phyloP scores from a whole-genome alignment of 129 eudicot species.

The Scalesia atractyloides region DNA sequence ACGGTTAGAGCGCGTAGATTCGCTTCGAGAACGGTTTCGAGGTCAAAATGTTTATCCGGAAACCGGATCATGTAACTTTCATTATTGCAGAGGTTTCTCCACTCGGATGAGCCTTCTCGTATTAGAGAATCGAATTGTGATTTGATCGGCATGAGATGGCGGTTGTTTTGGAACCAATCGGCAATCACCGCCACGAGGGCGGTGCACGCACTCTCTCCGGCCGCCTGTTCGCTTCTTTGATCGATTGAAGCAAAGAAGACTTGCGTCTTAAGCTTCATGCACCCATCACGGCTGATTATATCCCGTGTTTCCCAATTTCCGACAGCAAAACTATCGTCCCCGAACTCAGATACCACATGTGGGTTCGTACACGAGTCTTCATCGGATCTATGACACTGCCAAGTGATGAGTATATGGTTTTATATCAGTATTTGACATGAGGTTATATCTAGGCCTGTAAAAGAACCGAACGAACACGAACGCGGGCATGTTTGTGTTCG shows the following conservation, averaged over 20 bases:
- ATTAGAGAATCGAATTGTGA: slow-evolving; percentile 90
- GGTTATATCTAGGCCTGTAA: too few relatives aligned
- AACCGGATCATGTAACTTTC: slow-evolving; percentile 66
- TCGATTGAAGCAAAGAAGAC: slow-evolving; percentile 96
- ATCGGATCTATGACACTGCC: slow-evolving; percentile 63
- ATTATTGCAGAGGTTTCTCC: slow-evolving; percentile 88
- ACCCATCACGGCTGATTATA: slow-evolving; percentile 79
- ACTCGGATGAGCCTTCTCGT: slow-evolving; percentile 88
- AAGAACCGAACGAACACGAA: too few relatives aligned
- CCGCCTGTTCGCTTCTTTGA: slow-evolving; percentile 91
- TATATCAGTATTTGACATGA: too few relatives aligned
- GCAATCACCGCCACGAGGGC: slow-evolving; percentile 95
- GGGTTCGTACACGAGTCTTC: slow-evolving; percentile 59
- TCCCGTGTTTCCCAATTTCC: slow-evolving; percentile 95
- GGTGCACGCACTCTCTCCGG: slow-evolving; percentile 98
- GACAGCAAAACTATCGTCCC: slow-evolving; percentile 84
- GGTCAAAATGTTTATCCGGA: slow-evolving; percentile 94
- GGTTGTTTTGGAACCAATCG: slow-evolving; percentile 88
- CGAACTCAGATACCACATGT: slow-evolving; percentile 78
- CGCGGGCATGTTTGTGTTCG: too few relatives aligned
- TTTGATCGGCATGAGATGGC: slow-evolving; percentile 69
- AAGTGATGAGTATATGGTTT: too few relatives aligned
- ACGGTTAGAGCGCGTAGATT: slow-evolving; percentile 65
- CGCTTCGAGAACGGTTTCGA: slow-evolving; percentile 87
- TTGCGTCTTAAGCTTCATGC: slow-evolving; percentile 73